Evolutionary conservation across 1,284 basidiomycete genomes (phyloP).

Genomic region (Thecaphora thlaspeos): DNA sequence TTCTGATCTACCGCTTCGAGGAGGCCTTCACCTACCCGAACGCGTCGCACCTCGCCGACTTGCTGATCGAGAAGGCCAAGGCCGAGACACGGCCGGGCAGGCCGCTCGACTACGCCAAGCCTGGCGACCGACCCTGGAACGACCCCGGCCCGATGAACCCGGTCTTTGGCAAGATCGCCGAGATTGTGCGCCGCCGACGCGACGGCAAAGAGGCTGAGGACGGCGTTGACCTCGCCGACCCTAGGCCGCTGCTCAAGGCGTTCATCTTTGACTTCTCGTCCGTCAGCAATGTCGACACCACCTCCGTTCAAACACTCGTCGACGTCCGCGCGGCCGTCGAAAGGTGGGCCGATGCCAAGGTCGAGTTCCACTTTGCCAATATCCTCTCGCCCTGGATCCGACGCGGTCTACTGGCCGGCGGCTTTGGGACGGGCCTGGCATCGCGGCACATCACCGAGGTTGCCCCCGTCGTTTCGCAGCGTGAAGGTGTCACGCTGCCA

Average conservation of each 20-base stretch:
- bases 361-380: slow-evolving; percentile 84
- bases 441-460: slow-evolving; percentile 27
- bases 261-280: slow-evolving; percentile 87
- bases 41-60: slow-evolving; percentile 73
- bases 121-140: slow-evolving; percentile 85
- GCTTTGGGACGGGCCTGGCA: slow-evolving; percentile 39
- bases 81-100: slow-evolving; percentile 70
- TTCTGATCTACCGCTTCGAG: slow-evolving; percentile 89
- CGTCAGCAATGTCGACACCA: slow-evolving; percentile 69
- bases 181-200: slow-evolving; percentile 28
- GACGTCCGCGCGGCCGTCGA: slow-evolving; percentile 85
- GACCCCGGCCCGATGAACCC: slow-evolving; percentile 66
- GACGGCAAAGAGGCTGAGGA: background rate
- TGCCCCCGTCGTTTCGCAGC: slow-evolving; percentile 68
- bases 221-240: slow-evolving; percentile 52
- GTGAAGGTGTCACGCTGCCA: slow-evolving; percentile 17
- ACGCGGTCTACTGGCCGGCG: slow-evolving; percentile 46
- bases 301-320: slow-evolving; percentile 84
- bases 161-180: slow-evolving; percentile 20
- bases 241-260: slow-evolving; percentile 71
- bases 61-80: slow-evolving; percentile 79
- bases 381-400: slow-evolving; percentile 92
- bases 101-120: slow-evolving; percentile 4
- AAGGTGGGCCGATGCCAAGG: slow-evolving; percentile 75
- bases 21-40: slow-evolving; percentile 95